Conservation (phyloP, 2,329 filamentous ascomycete genomes). For the Penicillium expansum region DNA sequence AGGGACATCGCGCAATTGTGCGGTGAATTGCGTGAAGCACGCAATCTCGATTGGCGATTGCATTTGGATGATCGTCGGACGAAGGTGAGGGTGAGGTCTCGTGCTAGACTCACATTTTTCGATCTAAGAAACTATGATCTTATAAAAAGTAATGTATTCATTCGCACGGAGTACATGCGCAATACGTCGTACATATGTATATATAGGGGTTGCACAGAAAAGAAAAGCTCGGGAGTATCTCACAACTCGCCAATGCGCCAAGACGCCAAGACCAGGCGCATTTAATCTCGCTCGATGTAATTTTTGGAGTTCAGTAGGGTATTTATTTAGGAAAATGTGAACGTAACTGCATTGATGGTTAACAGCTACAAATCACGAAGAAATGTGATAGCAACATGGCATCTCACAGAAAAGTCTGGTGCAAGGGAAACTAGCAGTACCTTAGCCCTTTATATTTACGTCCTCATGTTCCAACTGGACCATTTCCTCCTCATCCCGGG, state of each 20-base stretch:
- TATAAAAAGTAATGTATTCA: background rate
- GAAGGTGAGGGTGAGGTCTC: background rate
- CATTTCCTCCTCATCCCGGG: too few species aligned
- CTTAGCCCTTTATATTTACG: too few species aligned
- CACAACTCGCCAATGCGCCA: background rate
- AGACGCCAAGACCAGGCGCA: background rate
- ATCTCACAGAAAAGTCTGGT: too few species aligned
- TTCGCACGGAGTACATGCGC: too few species aligned
- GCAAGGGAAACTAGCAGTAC: too few species aligned
- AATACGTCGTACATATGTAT: background rate
- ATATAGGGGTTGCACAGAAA: background rate
- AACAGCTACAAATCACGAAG: too few species aligned
- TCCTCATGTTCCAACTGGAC: too few species aligned
- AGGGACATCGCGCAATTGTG: conserved; percentile 20
- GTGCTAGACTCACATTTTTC: background rate
- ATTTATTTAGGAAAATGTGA: too few species aligned
- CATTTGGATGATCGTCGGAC: conserved; percentile 9
- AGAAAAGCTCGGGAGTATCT: background rate
- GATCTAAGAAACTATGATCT: background rate
- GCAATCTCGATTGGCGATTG: conserved; percentile 18
- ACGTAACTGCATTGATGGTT: too few species aligned
- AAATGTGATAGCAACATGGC: too few species aligned
- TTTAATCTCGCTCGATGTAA: background rate
- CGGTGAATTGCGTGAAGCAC: conserved; percentile 17
- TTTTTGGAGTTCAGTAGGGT: too few species aligned